Conservation (phyloP, 2,329 filamentous ascomycete genomes). For the Botrytis tulipae region DNA sequence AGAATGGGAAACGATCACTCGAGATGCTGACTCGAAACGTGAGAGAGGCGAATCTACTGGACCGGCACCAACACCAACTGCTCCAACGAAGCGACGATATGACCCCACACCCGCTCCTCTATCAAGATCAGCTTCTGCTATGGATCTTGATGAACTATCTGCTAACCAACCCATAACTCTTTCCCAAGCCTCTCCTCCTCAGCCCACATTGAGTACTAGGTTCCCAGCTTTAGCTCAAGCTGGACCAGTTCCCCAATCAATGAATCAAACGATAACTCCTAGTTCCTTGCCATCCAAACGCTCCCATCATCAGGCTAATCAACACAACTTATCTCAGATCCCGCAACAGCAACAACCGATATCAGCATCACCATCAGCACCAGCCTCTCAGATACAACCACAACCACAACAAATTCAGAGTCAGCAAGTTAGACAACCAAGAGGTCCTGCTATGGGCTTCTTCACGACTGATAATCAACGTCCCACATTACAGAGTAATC, state of each 20-base stretch:
- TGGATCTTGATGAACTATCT: slow-evolving; percentile 45
- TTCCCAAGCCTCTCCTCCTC: slow-evolving; percentile 34
- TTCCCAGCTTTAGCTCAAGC: slow-evolving; percentile 39
- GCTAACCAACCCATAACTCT: slow-evolving; percentile 27
- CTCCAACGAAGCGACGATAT: slow-evolving; percentile 51
- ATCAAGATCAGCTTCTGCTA: slow-evolving; percentile 49
- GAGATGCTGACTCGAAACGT: slow-evolving; percentile 58
- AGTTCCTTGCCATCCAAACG: slow-evolving; percentile 33
- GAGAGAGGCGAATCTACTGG: slow-evolving; percentile 57
- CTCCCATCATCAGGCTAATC: slow-evolving; percentile 31
- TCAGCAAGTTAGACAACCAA: slow-evolving; percentile 24
- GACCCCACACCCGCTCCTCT: slow-evolving; percentile 45
- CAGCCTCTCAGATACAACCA: slow-evolving; percentile 17
- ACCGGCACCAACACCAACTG: slow-evolving; percentile 56
- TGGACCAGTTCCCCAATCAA: slow-evolving; percentile 34
- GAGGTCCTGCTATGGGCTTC: slow-evolving; percentile 36
- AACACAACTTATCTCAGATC: slow-evolving; percentile 29
- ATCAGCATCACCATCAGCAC: slow-evolving; percentile 28
- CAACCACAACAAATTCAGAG: slow-evolving; percentile 23
- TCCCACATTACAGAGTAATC: slow-evolving; percentile 26
- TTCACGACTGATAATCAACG: slow-evolving; percentile 34
- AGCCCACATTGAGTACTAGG: slow-evolving; percentile 30
- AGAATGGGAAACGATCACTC: slow-evolving; percentile 60
- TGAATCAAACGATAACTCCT: slow-evolving; percentile 31
- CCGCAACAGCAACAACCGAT: slow-evolving; percentile 15